Base-by-base conservation (phyloP, 148 eudicot species). In the Rhododendron vialii region DNA sequence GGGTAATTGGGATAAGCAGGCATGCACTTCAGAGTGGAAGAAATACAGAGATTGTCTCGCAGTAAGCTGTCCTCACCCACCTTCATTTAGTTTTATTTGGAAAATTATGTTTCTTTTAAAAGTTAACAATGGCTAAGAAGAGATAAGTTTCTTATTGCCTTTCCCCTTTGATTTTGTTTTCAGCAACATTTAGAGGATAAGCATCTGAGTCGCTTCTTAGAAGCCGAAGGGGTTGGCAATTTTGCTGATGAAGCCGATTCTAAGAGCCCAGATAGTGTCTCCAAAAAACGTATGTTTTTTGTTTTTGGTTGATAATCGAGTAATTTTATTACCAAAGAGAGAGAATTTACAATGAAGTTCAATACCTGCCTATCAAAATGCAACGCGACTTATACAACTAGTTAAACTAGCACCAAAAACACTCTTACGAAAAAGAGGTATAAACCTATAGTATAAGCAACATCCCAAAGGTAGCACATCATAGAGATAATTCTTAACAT, bases 181-280 rank as follows among this genome's bases (percentile, higher is more conserved):
- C 96, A 97, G 99, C 86, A 91, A 91, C 95, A 97, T 88, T 90
- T 97, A 94, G 95, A 95, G 9, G 98, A 94, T 87, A 97, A 97
- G 87, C 98, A 95, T 81, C 90, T 97, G 86, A 93, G 95, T 78
- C 91, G 93, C 48, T 94, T 94, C 87, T 85, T 97, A 88, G 98
- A 95, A 88, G 94, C 96, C 33, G 98, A 94, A 81, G 94, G 89
- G 26, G 85, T 92, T 30, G 87, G 84, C 11, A 82, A 87, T 87
- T 86, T 86, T 20, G 75, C 82, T 45, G 88, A 89, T 81, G 90
- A 88, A 85, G 78, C 84, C 41, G 85, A 91, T 85, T 84, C 88
- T 48, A 84, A 89, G 61, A 88, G 84, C 81, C 82, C 90, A 0
- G 65, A 67, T 55, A 91, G 89, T 78, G 90, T 79, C 80, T 86